These are phyloP conservation scores for Nephelium lappaceum DNA, from an alignment of 345 rosid species.

Conservation along the genomic window DNA sequence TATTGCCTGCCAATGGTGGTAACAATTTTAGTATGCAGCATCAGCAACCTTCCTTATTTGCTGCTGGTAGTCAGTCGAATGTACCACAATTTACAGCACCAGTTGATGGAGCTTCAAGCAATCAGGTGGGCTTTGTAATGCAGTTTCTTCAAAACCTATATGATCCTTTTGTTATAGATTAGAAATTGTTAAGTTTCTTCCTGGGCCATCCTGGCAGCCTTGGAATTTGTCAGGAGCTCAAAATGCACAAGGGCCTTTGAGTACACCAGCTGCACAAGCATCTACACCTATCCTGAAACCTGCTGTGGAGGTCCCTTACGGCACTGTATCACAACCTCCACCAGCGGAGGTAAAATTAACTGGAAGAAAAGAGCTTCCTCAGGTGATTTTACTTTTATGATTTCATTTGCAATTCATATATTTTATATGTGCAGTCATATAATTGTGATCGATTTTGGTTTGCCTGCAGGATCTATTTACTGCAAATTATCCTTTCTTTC, in stretches of 20 bases:
- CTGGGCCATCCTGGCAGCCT: constrained; percentile 44
- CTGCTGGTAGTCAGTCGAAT: constrained; percentile 44
- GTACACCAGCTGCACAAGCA: constrained; percentile 51
- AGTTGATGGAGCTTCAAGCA: constrained; percentile 47
- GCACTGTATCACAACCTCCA: constrained; percentile 39
- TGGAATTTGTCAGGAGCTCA: constrained; percentile 50
- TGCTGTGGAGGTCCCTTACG: constrained; percentile 33
- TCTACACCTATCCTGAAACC: constrained; percentile 33
- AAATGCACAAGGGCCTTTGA: constrained; percentile 43
- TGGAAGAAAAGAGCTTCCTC: constrained; percentile 79
- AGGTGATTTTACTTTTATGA: constrained; percentile 45
- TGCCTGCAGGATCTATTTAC: constrained; percentile 78
- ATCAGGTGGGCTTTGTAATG: constrained; percentile 52
- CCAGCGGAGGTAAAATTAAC: constrained; percentile 46
- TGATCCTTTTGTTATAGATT: constrained; percentile 1
- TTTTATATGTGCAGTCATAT: background rate
- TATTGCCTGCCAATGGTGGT: constrained; percentile 34
- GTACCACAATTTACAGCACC: constrained; percentile 49
- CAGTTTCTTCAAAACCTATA: constrained; percentile 15
- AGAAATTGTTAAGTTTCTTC: constrained; percentile 19
- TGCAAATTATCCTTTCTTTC: constrained; percentile 53
- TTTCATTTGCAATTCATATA: background rate
- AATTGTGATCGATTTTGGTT: constrained; percentile 15
- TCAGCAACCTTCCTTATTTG: constrained; percentile 51
- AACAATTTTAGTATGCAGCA: constrained; percentile 40